phyloP scores from a whole-genome alignment of 768 basidiomycete genomes.

The Naganishia kalamii region DNA sequence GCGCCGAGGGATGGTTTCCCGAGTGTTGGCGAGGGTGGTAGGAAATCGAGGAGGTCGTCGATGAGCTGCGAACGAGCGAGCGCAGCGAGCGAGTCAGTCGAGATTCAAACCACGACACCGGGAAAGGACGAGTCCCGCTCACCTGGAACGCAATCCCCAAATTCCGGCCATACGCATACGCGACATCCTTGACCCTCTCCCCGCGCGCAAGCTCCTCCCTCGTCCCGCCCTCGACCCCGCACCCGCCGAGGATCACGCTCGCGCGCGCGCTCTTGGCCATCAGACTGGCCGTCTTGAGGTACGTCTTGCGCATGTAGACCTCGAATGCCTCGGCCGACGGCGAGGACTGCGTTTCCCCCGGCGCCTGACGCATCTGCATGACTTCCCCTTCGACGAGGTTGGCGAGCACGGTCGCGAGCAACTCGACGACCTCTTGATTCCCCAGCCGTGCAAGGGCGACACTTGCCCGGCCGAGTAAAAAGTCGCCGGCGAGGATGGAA shows the following conservation, averaged over 20 bases:
- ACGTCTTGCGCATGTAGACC: conserved; percentile 81
- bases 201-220: conserved; percentile 48
- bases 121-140: conserved; percentile 27
- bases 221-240: conserved; percentile 47
- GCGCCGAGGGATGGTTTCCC: conserved; percentile 83
- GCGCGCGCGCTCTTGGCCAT: conserved; percentile 82
- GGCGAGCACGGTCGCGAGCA: conserved; percentile 82
- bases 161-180: conserved; percentile 85
- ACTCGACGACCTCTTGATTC: conserved; percentile 81
- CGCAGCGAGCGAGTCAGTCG: not conserved
- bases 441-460: conserved; percentile 81
- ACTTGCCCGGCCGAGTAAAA: conserved; percentile 83
- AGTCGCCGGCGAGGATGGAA: conserved; percentile 88
- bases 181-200: conserved; percentile 79
- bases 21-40: conserved; percentile 64
- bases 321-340: conserved; percentile 49
- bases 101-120: not conserved
- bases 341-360: conserved; percentile 30
- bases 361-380: conserved; percentile 56
- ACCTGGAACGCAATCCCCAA: conserved; percentile 95
- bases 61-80: conserved; percentile 59
- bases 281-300: conserved; percentile 83
- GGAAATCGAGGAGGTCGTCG: conserved; percentile 91
- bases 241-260: conserved; percentile 77
- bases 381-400: conserved; percentile 98